Conservation (phyloP, 2,329 filamentous ascomycete genomes). For the Pseudogymnoascus sp. region DNA sequence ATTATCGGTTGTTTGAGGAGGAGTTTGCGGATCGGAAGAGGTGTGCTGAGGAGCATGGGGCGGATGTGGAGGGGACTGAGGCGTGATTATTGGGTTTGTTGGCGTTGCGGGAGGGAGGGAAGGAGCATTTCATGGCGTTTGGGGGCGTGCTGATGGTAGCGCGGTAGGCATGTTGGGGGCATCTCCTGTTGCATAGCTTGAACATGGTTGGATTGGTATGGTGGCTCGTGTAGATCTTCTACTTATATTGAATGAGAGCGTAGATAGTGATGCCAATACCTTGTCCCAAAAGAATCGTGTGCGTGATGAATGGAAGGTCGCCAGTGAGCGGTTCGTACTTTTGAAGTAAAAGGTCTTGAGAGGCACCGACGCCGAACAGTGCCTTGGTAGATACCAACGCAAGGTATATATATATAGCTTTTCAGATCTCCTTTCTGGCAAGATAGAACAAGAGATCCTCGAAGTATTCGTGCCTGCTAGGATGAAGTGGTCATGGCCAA, state of each 20-base stretch:
- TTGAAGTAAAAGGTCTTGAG: background rate
- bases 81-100: background rate
- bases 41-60: constrained; percentile 20
- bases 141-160: background rate
- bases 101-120: background rate
- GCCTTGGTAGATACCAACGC: background rate
- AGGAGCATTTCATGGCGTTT: background rate
- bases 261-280: background rate
- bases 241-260: background rate
- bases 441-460: background rate
- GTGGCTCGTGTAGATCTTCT: background rate
- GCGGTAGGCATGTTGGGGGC: background rate
- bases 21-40: constrained; percentile 41
- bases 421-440: background rate
- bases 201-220: background rate
- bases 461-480: too few relatives aligned
- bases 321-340: background rate
- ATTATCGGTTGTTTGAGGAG: constrained; percentile 67
- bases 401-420: too few relatives aligned
- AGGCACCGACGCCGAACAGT: background rate
- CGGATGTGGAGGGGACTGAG: constrained; percentile 15
- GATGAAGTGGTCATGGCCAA: too few relatives aligned
- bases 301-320: background rate
- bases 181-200: background rate
- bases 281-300: background rate